Conservation (phyloP, 805 yeast genomes). For the Candida railenensis region DNA sequence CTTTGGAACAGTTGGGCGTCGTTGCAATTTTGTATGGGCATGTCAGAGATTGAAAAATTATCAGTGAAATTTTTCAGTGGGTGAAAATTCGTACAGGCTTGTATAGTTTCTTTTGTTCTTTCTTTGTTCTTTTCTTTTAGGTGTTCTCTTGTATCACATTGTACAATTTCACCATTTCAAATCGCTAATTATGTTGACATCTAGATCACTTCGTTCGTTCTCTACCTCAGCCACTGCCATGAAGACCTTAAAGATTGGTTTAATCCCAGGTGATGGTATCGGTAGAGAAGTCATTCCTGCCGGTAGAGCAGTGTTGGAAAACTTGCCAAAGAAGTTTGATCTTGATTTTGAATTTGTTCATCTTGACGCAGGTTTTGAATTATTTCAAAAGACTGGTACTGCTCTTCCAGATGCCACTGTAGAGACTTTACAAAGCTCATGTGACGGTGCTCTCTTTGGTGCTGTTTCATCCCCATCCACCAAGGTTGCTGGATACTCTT, state of each 20-base stretch:
- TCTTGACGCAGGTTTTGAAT: constrained; percentile 92
- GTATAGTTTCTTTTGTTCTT: background rate
- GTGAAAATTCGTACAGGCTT: background rate
- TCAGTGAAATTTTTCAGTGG: background rate
- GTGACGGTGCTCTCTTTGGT: constrained; percentile 98
- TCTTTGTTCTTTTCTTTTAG: background rate
- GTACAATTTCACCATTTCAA: background rate
- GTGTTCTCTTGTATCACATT: background rate
- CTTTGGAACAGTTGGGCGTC: background rate
- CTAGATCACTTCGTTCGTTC: constrained; percentile 25
- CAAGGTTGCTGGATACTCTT: constrained; percentile 94
- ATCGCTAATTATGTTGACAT: constrained; percentile 16
- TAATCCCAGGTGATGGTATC: constrained; percentile 98
- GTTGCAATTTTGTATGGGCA: background rate
- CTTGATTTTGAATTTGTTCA: constrained; percentile 83
- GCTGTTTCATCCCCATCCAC: constrained; percentile 95
- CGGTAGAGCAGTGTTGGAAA: constrained; percentile 83
- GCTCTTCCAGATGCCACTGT: constrained; percentile 95
- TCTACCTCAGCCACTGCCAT: constrained; percentile 29
- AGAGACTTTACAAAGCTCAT: constrained; percentile 66
- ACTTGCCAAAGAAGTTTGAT: constrained; percentile 71
- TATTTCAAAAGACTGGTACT: constrained; percentile 90
- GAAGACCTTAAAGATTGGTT: constrained; percentile 47
- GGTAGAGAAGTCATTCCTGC: constrained; percentile 98
- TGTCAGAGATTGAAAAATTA: background rate